Percentiles rank a stretch among this genome's conserved stretches.
phyloP scores from a whole-genome alignment of 176 grass and related monocot genomes.

The Musa schizocarpa region DNA sequence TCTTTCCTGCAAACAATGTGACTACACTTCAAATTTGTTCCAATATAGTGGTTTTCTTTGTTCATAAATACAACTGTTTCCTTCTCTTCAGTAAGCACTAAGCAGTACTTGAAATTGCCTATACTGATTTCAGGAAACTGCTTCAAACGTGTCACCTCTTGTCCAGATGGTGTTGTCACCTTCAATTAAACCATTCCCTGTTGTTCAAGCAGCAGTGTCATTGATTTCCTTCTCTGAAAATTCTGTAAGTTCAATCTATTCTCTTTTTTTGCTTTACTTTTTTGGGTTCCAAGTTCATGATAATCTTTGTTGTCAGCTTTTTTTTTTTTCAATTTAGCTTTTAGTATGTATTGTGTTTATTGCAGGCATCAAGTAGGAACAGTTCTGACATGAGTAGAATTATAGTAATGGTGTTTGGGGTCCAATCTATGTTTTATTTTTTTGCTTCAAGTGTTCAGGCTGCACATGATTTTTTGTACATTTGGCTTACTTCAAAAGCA shows the following conservation, averaged over 20 bases:
- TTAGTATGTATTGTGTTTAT: no score
- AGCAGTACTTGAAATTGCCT: background rate
- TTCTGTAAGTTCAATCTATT: constrained; percentile 40
- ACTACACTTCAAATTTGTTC: background rate
- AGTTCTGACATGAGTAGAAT: no score
- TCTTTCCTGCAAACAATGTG: background rate
- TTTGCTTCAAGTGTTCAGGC: no score
- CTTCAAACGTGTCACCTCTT: constrained; percentile 48
- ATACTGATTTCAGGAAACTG: constrained; percentile 46
- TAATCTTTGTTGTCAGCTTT: background rate
- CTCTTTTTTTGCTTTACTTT: background rate
- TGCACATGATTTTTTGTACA: no score
- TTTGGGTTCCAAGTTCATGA: background rate
- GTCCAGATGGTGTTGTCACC: constrained; percentile 68
- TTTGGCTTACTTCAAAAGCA: no score
- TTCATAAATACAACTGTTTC: background rate
- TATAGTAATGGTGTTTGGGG: no score
- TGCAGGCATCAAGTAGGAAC: no score
- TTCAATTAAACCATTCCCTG: constrained; percentile 60
- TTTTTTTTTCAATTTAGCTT: background rate
- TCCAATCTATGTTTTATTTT: no score
- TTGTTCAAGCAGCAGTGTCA: constrained; percentile 44
- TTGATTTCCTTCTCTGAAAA: constrained; percentile 45
- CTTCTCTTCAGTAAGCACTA: background rate
- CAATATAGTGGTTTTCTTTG: background rate